A percentile compares a stretch with the other conserved stretches of the same genome.
Conservation (phyloP, 768 basidiomycete genomes). For the Mycena latifolia region DNA sequence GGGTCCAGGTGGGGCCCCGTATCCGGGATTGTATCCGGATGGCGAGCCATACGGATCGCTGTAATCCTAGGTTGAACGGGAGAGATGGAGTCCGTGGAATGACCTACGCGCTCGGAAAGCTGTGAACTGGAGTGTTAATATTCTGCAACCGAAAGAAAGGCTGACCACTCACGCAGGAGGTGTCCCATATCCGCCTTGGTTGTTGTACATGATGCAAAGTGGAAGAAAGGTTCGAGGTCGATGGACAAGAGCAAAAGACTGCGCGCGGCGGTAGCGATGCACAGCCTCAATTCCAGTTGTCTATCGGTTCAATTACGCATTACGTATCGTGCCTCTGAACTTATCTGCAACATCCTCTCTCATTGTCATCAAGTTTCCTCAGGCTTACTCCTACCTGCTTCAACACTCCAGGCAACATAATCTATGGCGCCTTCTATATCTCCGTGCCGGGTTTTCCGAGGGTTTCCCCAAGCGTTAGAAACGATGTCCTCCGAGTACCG, state of each 20-base stretch:
- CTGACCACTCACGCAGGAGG: neutral
- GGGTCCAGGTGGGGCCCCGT: conserved; percentile 51
- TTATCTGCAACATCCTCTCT: too few relatives aligned
- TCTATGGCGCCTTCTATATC: too few relatives aligned
- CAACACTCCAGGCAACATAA: too few relatives aligned
- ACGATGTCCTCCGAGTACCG: too few relatives aligned
- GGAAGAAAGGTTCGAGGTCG: neutral
- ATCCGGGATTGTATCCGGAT: conserved; percentile 54
- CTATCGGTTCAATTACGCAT: too few relatives aligned
- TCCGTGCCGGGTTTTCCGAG: too few relatives aligned
- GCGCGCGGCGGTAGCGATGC: neutral
- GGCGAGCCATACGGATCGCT: conserved; percentile 33
- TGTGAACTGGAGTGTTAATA: conserved; percentile 4
- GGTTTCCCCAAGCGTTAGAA: too few relatives aligned
- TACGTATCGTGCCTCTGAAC: too few relatives aligned
- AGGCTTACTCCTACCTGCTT: too few relatives aligned
- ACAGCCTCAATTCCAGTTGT: neutral
- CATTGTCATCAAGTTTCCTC: too few relatives aligned
- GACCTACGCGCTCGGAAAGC: conserved; percentile 31
- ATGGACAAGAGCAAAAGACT: neutral
- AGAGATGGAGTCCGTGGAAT: neutral
- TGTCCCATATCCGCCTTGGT: conserved; percentile 9
- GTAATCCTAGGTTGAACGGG: neutral
- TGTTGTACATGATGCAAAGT: conserved; percentile 17
- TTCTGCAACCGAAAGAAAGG: neutral